Percentiles rank a stretch among this genome's conserved stretches.
Conservation (phyloP, 148 eudicot genomes). For the Rheum nobile region DNA sequence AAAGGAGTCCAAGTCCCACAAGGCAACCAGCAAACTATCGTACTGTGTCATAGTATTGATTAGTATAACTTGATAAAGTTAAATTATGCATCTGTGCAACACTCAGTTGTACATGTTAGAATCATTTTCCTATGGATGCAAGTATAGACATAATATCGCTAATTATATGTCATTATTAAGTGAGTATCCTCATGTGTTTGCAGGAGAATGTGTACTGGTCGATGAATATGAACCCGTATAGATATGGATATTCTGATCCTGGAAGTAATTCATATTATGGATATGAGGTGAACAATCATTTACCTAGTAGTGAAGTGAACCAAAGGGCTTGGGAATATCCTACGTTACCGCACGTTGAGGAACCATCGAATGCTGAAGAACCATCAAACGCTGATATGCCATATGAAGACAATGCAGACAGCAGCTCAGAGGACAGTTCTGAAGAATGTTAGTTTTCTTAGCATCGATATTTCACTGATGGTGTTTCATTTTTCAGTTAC, state of each 20-base stretch:
- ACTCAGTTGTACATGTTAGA: neutral
- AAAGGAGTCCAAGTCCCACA: neutral
- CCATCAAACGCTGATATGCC: slow-evolving; percentile 27
- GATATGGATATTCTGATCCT: slow-evolving; percentile 33
- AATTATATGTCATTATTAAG: slow-evolving; percentile 3
- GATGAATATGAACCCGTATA: slow-evolving; percentile 49
- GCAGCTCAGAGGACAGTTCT: slow-evolving; percentile 30
- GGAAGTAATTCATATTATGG: slow-evolving; percentile 51
- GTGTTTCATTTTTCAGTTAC: neutral
- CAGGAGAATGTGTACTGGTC: slow-evolving; percentile 62
- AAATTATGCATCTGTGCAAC: neutral
- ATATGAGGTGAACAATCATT: slow-evolving; percentile 9
- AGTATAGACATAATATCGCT: neutral
- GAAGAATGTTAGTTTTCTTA: slow-evolving; percentile 49
- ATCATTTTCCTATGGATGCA: neutral
- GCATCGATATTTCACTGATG: neutral
- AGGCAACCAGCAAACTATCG: neutral
- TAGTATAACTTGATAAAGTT: neutral
- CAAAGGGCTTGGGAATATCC: slow-evolving; percentile 60
- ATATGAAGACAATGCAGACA: slow-evolving; percentile 33
- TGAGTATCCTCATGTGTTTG: slow-evolving; percentile 1
- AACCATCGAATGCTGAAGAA: slow-evolving; percentile 35
- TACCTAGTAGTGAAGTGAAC: slow-evolving; percentile 23
- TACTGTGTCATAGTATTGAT: neutral
- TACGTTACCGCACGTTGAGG: slow-evolving; percentile 35